phyloP scores from a whole-genome alignment of 306 rosid species.

The Trifolium pratense region DNA sequence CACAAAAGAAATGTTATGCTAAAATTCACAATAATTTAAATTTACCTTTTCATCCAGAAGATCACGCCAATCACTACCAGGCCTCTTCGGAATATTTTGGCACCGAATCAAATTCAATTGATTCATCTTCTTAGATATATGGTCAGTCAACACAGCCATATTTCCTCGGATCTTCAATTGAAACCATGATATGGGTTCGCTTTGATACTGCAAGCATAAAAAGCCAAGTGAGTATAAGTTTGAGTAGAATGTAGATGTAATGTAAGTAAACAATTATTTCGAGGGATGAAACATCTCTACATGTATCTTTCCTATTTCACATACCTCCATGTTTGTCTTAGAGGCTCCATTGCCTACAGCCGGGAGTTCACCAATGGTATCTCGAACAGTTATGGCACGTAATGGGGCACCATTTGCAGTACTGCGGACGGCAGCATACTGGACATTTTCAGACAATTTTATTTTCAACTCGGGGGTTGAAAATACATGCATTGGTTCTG shows the following conservation, averaged over 20 bases:
- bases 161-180: conserved; percentile 84
- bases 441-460: conserved; percentile 55
- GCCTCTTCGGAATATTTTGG: conserved; percentile 82
- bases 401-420: conserved; percentile 91
- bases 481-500: conserved; percentile 96
- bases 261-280: conserved; percentile 11
- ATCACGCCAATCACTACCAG: conserved; percentile 95
- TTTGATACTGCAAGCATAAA: conserved; percentile 60
- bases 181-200: conserved; percentile 84
- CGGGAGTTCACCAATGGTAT: conserved; percentile 97
- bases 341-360: conserved; percentile 91
- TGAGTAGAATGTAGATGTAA: conserved; percentile 11
- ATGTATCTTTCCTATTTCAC: conserved; percentile 11
- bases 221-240: conserved; percentile 7
- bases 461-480: conserved; percentile 81
- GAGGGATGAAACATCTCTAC: not conserved
- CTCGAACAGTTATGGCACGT: conserved; percentile 91
- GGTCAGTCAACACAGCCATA: conserved; percentile 76
- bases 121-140: conserved; percentile 91
- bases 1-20: not conserved
- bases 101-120: conserved; percentile 87
- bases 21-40: conserved; percentile 5
- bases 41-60: conserved; percentile 91
- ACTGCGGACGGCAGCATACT: conserved; percentile 86
- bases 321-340: conserved; percentile 69